Evolutionary conservation across 306 rosid genomes (phyloP), one percentile per base, ranked within the genome.

Genomic region (Ziziphus jujuba): DNA sequence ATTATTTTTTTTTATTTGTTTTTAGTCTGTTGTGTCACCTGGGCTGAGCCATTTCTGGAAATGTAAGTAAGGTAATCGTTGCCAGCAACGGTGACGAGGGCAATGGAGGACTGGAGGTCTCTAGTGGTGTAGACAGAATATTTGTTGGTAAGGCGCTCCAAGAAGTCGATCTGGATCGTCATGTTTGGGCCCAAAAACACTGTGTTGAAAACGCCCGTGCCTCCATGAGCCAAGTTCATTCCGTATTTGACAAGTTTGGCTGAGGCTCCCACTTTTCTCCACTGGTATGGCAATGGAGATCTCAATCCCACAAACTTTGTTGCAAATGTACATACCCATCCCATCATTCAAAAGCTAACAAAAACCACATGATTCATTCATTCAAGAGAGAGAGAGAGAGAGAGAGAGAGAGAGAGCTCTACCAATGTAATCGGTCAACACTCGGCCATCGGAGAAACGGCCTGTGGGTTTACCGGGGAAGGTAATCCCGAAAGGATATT

Each of bases 211-310:
- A 87, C 90, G 12, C 99, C 99, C 0, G 87, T 88, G 6, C 99
- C 99, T 35, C 99, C 99, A 52, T 83, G 67, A 0, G 99, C 99
- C 53, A 88, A 90, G 78, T 90, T 93, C 86, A 93, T 82, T 17
- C 99, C 99, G 53, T 87, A 44, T 68, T 82, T 88, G 72, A 84
- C 2, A 10, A 10, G 45, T 0, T 20, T 28, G 78, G 84, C 36
- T 40, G 73, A 6, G 0, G 54, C 45, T 67, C 73, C 72, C 59
- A 79, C 71, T 68, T 76, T 83, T 63, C 91, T 74, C 77, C 84
- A 60, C 65, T 82, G 79, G 74, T 86, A 86, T n/a, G 97, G 84
- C 3, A 88, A 54, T 28, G 97, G 97, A 17, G 99, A 78, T 73
- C 80, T 88, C 63, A 93, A 75, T 34, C 81, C 82, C 72, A 88